Conservation (phyloP, 2,329 filamentous ascomycete species). For the Paecilomyces variotii region DNA sequence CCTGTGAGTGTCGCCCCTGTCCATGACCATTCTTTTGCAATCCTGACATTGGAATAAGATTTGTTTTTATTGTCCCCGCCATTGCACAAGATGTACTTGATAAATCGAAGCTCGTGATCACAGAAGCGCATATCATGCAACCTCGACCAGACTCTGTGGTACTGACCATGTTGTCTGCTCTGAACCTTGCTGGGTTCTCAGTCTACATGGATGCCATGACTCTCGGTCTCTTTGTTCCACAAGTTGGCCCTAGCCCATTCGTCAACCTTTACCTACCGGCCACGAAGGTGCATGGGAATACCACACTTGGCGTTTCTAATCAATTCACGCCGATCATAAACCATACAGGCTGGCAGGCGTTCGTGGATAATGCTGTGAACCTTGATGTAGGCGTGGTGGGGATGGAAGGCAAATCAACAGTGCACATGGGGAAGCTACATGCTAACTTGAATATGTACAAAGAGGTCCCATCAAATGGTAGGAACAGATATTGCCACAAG, state of each 20-base stretch:
- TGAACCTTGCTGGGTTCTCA: conserved; percentile 27
- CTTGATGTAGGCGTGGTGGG: conserved; percentile 16
- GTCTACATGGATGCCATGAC: conserved; percentile 29
- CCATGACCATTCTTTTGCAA: neutral
- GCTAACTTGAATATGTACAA: conserved; percentile 28
- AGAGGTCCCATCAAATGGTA: conserved; percentile 26
- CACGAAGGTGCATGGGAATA: conserved; percentile 24
- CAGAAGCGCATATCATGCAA: conserved; percentile 25
- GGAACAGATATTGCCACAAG: conserved; percentile 1
- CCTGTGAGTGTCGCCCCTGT: conserved; percentile 21
- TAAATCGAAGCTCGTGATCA: conserved; percentile 28
- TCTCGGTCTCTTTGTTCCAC: conserved; percentile 26
- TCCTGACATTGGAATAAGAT: conserved; percentile 17
- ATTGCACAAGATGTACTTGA: conserved; percentile 33
- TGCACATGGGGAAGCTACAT: conserved; percentile 24
- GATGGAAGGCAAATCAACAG: conserved; percentile 19
- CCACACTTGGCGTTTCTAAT: conserved; percentile 19
- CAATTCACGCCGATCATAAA: conserved; percentile 19
- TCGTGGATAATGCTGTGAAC: conserved; percentile 26
- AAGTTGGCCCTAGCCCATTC: conserved; percentile 21
- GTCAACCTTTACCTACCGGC: conserved; percentile 15
- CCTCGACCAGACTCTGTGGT: conserved; percentile 24
- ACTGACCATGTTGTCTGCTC: conserved; percentile 26
- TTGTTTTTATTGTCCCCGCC: conserved; percentile 32
- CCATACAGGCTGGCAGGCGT: conserved; percentile 19